Evolutionary conservation across 2,329 filamentous ascomycete genomes (phyloP), one percentile per base, ranked within the genome.

Genomic region (Hypomyces perniciosus): DNA sequence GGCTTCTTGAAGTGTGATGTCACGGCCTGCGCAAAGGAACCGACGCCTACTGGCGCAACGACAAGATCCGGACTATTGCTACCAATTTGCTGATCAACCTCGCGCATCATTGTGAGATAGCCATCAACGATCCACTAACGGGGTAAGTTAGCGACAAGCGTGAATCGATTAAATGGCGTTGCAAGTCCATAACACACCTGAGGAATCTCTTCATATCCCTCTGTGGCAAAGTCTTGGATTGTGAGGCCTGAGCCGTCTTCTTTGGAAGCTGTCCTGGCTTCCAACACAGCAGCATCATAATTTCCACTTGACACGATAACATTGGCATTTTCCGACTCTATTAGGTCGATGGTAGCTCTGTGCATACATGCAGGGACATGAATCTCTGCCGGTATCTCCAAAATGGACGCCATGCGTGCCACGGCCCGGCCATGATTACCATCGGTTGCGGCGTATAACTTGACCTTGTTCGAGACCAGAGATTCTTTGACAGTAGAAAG

Each of bases 371-470:
- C 61, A 0, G 86, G 85, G 1, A 90, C 84, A 57, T 80, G 85
- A 4, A 91, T 80, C 12, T 71, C 69, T 0, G 75, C 76, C 0
- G 69, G 60, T 0, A 89, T 65, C 0, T 69, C 72, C 8, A 92
- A 68, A 8, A 82, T 72, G 38, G 67, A 70, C 0, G 78, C 84
- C 80, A 91, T 88, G 6, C 79, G 73, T 0, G 86, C 84, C 1
- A 90, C 77, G 0, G 88, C 87, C 2, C 86, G 73, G 0, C 88
- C 88, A 72, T 87, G 86, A 56, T 92, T 92, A 0, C 88, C 88
- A 44, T 89, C 86, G 0, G 85, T 89, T 2, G 83, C 83, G 0
- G 86, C 81, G 38, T 84, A 76, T 0, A 88, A 62, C 0, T 60
- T 68, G 20, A 81, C 57, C 0, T 61, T 57, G 1, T 59, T 50